These are phyloP conservation scores for Helicocarpus griseus DNA, from an alignment of 2,329 filamentous ascomycete genomes.

Conservation along the genomic window DNA sequence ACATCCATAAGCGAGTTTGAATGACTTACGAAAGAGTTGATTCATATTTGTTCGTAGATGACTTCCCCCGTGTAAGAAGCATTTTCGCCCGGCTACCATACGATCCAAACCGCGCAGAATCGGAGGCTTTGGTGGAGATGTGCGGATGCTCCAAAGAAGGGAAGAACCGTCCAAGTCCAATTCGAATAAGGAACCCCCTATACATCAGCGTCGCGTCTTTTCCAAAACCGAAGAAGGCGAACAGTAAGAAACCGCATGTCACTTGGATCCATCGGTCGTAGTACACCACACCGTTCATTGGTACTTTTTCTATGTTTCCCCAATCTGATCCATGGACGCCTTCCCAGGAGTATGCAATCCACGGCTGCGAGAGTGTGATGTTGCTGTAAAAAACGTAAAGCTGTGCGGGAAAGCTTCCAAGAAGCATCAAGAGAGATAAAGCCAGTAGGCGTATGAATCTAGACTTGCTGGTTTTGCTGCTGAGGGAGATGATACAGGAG, in stretches of 20 bases:
- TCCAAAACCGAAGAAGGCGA: constrained; percentile 57
- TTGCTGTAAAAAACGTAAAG: constrained; percentile 42
- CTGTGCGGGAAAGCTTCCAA: constrained; percentile 45
- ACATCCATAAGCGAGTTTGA: not conserved
- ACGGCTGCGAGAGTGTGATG: constrained; percentile 23
- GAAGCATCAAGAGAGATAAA: constrained; percentile 45
- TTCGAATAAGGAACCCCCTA: constrained; percentile 31
- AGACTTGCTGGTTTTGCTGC: constrained; percentile 45
- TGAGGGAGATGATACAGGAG: constrained; percentile 43
- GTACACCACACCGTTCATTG: constrained; percentile 34
- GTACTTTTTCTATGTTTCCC: constrained; percentile 40
- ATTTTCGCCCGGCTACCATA: constrained; percentile 21
- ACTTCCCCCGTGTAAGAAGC: constrained; percentile 17
- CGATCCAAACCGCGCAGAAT: constrained; percentile 13
- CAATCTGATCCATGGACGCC: constrained; percentile 43
- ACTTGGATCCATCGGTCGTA: constrained; percentile 52
- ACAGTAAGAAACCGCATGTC: constrained; percentile 44
- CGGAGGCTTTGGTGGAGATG: constrained; percentile 10
- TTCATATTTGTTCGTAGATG: constrained; percentile 5
- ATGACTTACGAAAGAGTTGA: not conserved
- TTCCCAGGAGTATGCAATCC: constrained; percentile 44
- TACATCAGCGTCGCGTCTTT: constrained; percentile 51
- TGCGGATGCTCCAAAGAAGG: constrained; percentile 15
- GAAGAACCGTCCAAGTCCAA: constrained; percentile 32
- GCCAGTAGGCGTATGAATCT: constrained; percentile 49